A percentile compares a stretch with the other conserved stretches of the same genome.
phyloP scores from a whole-genome alignment of 345 rosid species.

The Abelmoschus esculentus region DNA sequence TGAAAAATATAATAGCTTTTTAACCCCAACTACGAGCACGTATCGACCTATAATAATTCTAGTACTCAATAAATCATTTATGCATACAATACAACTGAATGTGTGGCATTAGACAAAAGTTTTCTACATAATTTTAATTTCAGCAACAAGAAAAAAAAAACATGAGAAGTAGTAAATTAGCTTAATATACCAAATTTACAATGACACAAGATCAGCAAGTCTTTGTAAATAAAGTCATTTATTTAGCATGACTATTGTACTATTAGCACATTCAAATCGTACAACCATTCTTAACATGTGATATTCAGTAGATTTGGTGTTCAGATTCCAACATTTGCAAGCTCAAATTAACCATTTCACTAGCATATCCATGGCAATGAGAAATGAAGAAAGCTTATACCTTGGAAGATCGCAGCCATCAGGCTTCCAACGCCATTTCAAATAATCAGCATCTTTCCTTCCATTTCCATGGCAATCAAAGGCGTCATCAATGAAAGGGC shows the following conservation, averaged over 20 bases:
- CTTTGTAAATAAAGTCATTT: not conserved
- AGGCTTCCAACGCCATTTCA: conserved; percentile 90
- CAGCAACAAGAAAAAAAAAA: too few species aligned
- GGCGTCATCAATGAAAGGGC: conserved; percentile 84
- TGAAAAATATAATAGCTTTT: too few species aligned
- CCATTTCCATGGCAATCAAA: conserved; percentile 83
- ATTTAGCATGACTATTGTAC: not conserved
- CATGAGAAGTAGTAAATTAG: too few species aligned
- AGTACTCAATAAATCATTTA: not conserved
- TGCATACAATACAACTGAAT: not conserved
- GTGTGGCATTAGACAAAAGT: not conserved
- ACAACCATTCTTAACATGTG: not conserved
- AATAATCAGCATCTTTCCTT: conserved; percentile 60
- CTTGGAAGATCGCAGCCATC: conserved; percentile 88
- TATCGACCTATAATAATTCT: not conserved
- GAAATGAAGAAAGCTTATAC: conserved; percentile 20
- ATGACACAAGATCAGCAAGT: not conserved
- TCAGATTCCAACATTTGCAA: too few species aligned
- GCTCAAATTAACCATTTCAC: not conserved
- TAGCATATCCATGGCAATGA: too few species aligned
- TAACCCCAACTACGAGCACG: not conserved
- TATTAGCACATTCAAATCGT: not conserved
- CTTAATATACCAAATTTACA: not conserved
- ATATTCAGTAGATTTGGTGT: not conserved
- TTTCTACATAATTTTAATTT: not conserved